These are phyloP conservation scores for Trichoderma sp. DNA, from an alignment of 2,329 filamentous ascomycete genomes.

Conservation along the genomic window DNA sequence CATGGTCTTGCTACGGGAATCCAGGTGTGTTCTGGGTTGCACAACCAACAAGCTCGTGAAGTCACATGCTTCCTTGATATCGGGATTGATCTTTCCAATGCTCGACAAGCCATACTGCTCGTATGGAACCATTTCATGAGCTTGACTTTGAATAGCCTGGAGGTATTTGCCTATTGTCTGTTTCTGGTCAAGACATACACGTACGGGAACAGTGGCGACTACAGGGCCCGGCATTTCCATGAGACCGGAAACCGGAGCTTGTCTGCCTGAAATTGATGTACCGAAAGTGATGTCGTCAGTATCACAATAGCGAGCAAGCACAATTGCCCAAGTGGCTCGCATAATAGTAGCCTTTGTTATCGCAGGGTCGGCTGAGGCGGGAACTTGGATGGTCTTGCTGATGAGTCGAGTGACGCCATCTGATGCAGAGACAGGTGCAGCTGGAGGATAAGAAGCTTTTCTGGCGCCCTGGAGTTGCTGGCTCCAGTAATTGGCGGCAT, in stretches of 20 bases:
- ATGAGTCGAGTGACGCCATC: background rate
- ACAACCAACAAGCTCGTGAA: slow-evolving; percentile 22
- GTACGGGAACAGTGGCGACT: slow-evolving; percentile 28
- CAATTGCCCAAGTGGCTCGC: slow-evolving; percentile 31
- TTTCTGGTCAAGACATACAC: slow-evolving; percentile 23
- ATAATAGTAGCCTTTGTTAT: slow-evolving; percentile 27
- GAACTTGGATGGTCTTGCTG: slow-evolving; percentile 6
- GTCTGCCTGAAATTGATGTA: slow-evolving; percentile 28
- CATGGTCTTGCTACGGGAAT: background rate
- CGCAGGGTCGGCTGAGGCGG: background rate
- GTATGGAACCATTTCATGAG: slow-evolving; percentile 30
- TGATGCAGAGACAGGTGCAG: background rate
- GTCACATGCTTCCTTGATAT: slow-evolving; percentile 5
- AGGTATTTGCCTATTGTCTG: slow-evolving; percentile 19
- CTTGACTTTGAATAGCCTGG: slow-evolving; percentile 27
- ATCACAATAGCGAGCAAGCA: slow-evolving; percentile 28
- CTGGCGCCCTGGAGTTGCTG: slow-evolving; percentile 1
- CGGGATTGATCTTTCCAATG: slow-evolving; percentile 15
- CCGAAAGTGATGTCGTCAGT: slow-evolving; percentile 31
- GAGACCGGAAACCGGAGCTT: slow-evolving; percentile 24
- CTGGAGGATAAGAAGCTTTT: slow-evolving; percentile 5
- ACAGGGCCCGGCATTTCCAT: slow-evolving; percentile 27
- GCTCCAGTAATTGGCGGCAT: slow-evolving; percentile 2
- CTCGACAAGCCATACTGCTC: slow-evolving; percentile 30
- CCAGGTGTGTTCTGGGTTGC: slow-evolving; percentile 3